Conservation (phyloP, 1,284 basidiomycete species). For the Mycena sp. region DNA sequence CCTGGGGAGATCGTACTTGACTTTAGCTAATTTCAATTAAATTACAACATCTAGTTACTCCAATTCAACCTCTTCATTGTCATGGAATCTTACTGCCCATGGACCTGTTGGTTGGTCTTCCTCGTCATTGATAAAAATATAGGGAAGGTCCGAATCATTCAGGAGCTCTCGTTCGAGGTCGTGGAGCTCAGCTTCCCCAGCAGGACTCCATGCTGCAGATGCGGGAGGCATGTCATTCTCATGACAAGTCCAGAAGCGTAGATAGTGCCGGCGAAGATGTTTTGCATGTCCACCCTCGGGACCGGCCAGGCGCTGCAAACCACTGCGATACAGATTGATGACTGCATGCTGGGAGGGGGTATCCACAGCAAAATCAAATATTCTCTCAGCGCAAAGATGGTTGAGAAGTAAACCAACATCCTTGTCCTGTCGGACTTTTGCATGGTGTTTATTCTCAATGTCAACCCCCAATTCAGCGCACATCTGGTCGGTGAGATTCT, state of each 20-base stretch:
- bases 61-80: background rate
- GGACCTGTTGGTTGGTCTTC: background rate
- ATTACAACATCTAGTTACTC: background rate
- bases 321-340: conserved; percentile 28
- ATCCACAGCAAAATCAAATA: conserved; percentile 30
- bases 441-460: conserved; percentile 28
- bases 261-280: conserved; percentile 28
- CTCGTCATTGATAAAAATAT: background rate
- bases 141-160: background rate
- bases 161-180: background rate
- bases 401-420: conserved; percentile 23
- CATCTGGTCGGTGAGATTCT: conserved; percentile 17
- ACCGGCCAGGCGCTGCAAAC: conserved; percentile 24
- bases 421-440: conserved; percentile 25
- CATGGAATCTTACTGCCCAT: background rate
- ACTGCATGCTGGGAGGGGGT: conserved; percentile 20
- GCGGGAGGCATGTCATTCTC: background rate
- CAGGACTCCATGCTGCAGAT: too few relatives aligned
- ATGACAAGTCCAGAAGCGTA: conserved; percentile 12
- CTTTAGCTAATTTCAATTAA: background rate
- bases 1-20: background rate
- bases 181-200: too few relatives aligned
- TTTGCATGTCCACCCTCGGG: conserved; percentile 29
- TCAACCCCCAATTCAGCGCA: conserved; percentile 32
- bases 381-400: conserved; percentile 11